Percentiles rank a stretch among this genome's conserved stretches.
Evolutionary conservation across 1,284 basidiomycete genomes (phyloP).

Genomic region (Rugosomyces carneus): DNA sequence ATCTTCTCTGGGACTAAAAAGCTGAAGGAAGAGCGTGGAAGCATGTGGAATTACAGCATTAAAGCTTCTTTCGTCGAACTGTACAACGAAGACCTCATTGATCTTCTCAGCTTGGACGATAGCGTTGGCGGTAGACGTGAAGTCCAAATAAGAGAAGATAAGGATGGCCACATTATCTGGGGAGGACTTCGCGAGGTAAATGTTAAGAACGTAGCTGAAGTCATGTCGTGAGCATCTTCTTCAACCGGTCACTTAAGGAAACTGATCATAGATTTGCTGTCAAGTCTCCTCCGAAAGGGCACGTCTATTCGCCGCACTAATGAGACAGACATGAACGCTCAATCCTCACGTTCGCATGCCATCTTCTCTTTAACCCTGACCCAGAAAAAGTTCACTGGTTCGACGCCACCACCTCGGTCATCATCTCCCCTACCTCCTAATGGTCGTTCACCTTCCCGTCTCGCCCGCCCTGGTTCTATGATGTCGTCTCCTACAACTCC

Average conservation of each 20-base stretch:
- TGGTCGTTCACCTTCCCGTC: conserved; percentile 71
- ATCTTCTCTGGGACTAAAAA: conserved; percentile 81
- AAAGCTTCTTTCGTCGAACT: conserved; percentile 94
- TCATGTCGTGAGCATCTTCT: conserved; percentile 74
- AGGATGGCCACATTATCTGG: conserved; percentile 96
- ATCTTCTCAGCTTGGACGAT: conserved; percentile 74
- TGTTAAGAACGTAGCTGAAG: conserved; percentile 79
- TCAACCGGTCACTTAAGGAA: conserved; percentile 5
- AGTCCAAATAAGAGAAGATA: conserved; percentile 95
- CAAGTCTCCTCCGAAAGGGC: conserved; percentile 78
- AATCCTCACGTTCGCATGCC: conserved; percentile 96
- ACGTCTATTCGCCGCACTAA: conserved; percentile 89
- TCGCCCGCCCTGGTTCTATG: conserved; percentile 71
- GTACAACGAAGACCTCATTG: conserved; percentile 96
- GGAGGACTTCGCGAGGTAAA: conserved; percentile 88
- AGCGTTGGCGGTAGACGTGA: conserved; percentile 61
- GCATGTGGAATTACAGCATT: conserved; percentile 66
- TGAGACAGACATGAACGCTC: conserved; percentile 98
- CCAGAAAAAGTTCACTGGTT: conserved; percentile 76
- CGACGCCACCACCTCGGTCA: conserved; percentile 61
- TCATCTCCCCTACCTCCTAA: conserved; percentile 66
- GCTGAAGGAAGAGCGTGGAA: conserved; percentile 69
- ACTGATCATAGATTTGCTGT: neutral
- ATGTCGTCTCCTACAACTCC: conserved; percentile 35
- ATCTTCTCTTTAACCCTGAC: conserved; percentile 95